These are phyloP conservation scores for Pterulicium gracile DNA, from an alignment of 1,284 basidiomycete species.

Conservation along the genomic window DNA sequence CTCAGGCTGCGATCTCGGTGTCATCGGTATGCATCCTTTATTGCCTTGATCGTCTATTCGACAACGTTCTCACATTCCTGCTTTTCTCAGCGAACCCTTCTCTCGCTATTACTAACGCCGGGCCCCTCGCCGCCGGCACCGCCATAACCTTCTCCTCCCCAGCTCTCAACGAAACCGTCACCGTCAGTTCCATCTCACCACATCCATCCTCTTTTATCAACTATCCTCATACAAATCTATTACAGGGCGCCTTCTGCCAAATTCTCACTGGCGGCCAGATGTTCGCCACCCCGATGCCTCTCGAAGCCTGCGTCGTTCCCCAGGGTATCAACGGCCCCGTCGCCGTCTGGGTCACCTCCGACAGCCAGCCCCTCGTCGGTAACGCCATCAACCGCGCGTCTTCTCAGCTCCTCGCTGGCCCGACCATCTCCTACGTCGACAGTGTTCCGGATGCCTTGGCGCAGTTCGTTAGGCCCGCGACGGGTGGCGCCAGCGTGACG, in stretches of 20 bases:
- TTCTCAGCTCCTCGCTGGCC: slow-evolving; percentile 59
- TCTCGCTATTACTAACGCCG: slow-evolving; percentile 48
- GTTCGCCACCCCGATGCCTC: slow-evolving; percentile 44
- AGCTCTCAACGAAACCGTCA: slow-evolving; percentile 41
- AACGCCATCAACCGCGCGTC: slow-evolving; percentile 52
- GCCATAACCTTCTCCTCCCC: slow-evolving; percentile 48
- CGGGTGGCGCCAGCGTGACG: not conserved
- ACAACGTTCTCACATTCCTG: no score
- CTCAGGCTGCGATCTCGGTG: slow-evolving; percentile 43
- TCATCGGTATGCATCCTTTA: slow-evolving; percentile 37
- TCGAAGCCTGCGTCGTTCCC: slow-evolving; percentile 53
- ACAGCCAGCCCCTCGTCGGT: slow-evolving; percentile 51
- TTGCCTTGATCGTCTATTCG: no score
- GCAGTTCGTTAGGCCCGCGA: not conserved
- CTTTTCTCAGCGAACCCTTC: slow-evolving; percentile 37
- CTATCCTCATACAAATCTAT: slow-evolving; percentile 1
- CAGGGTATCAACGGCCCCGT: slow-evolving; percentile 58
- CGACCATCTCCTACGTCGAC: slow-evolving; percentile 61
- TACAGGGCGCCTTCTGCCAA: slow-evolving; percentile 57
- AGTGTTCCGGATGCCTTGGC: slow-evolving; percentile 16
- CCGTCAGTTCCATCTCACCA: slow-evolving; percentile 24
- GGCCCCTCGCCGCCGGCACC: slow-evolving; percentile 40
- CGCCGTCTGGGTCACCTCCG: slow-evolving; percentile 58
- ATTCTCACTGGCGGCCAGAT: slow-evolving; percentile 61
- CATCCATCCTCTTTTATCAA: slow-evolving; percentile 2